Evolutionary conservation across 2,329 filamentous ascomycete genomes (phyloP).

Genomic region (Colletotrichum endophyticum): DNA sequence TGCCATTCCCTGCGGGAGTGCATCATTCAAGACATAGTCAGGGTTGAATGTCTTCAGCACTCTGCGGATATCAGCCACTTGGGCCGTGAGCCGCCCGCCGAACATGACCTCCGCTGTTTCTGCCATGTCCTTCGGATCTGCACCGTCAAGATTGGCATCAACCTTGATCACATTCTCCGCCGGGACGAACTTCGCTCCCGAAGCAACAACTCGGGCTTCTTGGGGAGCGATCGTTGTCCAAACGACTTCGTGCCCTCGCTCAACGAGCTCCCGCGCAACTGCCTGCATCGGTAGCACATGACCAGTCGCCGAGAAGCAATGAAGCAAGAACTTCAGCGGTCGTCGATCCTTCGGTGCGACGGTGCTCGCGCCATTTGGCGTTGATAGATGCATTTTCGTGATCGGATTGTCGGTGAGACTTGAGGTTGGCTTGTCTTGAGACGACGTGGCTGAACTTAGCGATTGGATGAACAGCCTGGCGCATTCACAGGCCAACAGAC

Average conservation of each 20-base stretch:
- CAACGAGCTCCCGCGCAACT: constrained; percentile 39
- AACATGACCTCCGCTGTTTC: constrained; percentile 30
- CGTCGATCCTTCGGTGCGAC: background rate
- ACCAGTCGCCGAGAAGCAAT: constrained; percentile 43
- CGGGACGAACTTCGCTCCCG: constrained; percentile 37
- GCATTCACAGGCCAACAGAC: background rate
- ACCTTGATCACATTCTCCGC: constrained; percentile 34
- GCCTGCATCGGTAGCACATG: constrained; percentile 45
- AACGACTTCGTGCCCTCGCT: constrained; percentile 39
- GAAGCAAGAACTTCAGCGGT: constrained; percentile 38
- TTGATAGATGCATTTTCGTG: constrained; percentile 1
- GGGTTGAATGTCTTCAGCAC: constrained; percentile 31
- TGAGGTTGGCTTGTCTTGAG: background rate
- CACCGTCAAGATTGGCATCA: constrained; percentile 32
- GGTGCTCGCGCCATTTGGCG: background rate
- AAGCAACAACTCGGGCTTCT: constrained; percentile 34
- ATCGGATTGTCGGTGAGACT: background rate
- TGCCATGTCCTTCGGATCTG: constrained; percentile 33
- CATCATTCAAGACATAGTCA: constrained; percentile 40
- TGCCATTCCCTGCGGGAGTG: constrained; percentile 39
- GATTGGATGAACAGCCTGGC: constrained; percentile 11
- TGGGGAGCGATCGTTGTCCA: constrained; percentile 41
- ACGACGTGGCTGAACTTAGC: background rate
- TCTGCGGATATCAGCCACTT: constrained; percentile 39
- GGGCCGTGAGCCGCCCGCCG: constrained; percentile 33